Conservation (phyloP, 768 basidiomycete genomes). For the Chalciporus sphaerocephalus region DNA sequence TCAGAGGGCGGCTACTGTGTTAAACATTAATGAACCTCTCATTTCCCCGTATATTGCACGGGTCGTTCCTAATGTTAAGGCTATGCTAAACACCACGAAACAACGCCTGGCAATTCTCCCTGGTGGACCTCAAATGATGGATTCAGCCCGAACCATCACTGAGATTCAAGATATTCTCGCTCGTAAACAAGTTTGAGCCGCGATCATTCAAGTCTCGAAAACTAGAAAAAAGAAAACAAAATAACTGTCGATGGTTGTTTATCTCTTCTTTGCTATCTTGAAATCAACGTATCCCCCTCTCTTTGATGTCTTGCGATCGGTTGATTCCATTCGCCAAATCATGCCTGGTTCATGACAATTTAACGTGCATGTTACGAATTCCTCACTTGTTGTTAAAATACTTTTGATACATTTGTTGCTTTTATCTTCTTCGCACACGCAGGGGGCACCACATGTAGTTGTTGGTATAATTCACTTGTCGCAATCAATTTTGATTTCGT, state of each 20-base stretch:
- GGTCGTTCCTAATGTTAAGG: slow-evolving; percentile 75
- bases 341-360: slow-evolving; percentile 27
- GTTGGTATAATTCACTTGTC: slow-evolving; percentile 18
- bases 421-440: slow-evolving; percentile 6
- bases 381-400: slow-evolving; percentile 1
- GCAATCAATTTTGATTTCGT: slow-evolving; percentile 9
- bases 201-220: neutral
- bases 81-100: slow-evolving; percentile 71
- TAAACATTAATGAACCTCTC: slow-evolving; percentile 76
- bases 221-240: neutral
- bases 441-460: slow-evolving; percentile 18
- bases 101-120: slow-evolving; percentile 77
- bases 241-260: slow-evolving; percentile 2
- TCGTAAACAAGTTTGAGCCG: slow-evolving; percentile 35
- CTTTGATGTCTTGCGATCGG: slow-evolving; percentile 4
- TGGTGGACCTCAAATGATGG: slow-evolving; percentile 60
- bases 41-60: slow-evolving; percentile 80
- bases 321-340: slow-evolving; percentile 5
- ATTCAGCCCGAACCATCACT: slow-evolving; percentile 63
- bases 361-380: slow-evolving; percentile 12
- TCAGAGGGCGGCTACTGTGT: slow-evolving; percentile 64
- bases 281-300: neutral
- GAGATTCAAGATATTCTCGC: slow-evolving; percentile 72
- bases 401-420: slow-evolving; percentile 8
- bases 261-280: slow-evolving; percentile 2